Percentiles rank a stretch among this genome's conserved stretches.
Conservation (phyloP, 1,139 yeast species). For the Lodderomyces oxycetoniae region DNA sequence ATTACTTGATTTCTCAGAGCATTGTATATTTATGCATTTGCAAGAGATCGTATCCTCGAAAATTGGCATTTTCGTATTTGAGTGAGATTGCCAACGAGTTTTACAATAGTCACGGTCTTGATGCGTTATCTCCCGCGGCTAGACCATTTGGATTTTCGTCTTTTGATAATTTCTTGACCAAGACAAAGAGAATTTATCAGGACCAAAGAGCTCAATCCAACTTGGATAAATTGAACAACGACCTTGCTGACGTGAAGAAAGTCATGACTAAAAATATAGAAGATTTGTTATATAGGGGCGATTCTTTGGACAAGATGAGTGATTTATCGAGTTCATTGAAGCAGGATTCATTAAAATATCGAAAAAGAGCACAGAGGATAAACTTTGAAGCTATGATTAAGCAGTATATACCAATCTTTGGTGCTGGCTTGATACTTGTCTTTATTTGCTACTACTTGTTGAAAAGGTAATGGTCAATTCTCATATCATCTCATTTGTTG, state of each 20-base stretch:
- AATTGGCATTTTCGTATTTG: conserved; percentile 82
- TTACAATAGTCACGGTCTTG: conserved; percentile 70
- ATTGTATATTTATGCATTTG: conserved; percentile 75
- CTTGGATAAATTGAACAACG: conserved; percentile 79
- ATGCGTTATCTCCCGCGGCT: conserved; percentile 55
- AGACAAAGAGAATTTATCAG: conserved; percentile 83
- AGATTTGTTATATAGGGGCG: conserved; percentile 91
- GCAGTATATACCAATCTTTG: conserved; percentile 84
- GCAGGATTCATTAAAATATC: conserved; percentile 80
- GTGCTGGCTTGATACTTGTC: conserved; percentile 65
- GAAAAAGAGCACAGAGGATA: conserved; percentile 85
- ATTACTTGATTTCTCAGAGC: conserved; percentile 60
- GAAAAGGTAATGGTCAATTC: conserved; percentile 29
- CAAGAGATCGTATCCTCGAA: conserved; percentile 77
- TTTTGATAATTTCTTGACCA: conserved; percentile 77
- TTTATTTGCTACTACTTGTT: conserved; percentile 83
- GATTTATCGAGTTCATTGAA: conserved; percentile 79
- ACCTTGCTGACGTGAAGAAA: conserved; percentile 86
- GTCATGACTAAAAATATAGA: conserved; percentile 96
- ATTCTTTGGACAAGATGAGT: conserved; percentile 85
- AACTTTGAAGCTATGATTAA: conserved; percentile 83
- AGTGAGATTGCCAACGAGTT: conserved; percentile 81
- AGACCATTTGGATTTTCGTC: conserved; percentile 89
- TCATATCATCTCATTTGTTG: too few species aligned
- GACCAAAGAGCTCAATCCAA: conserved; percentile 90